Evolutionary conservation across 1,284 basidiomycete species (phyloP), one percentile per base, ranked within the genome.

Genomic region (Lignosus rhinocerotis): DNA sequence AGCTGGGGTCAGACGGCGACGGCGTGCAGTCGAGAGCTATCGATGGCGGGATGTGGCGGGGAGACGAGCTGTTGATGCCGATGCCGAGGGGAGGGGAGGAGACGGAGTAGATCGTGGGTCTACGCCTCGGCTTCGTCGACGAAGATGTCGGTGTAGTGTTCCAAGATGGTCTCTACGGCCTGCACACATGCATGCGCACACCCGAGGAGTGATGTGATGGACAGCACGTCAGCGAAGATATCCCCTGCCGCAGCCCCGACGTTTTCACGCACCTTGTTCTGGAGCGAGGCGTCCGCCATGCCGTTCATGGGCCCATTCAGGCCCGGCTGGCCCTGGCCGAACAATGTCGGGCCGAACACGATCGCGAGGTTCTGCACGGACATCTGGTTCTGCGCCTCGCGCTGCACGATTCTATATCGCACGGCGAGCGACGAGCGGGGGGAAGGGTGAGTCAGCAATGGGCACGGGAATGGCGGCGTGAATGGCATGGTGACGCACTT

Each of bases 261-360:
- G 46, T 38, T 43, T 46, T 43, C 36, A 69, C 79, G 60, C 61
- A 84, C 84, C 75, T 84, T 86, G 74, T 87, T 87, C 76, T 86
- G 88, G 72, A 75, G 82, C 64, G 77, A 79, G 72, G 85, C 82
- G 66, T 88, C 85, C 48, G 81, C 80, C 66, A 87, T 75, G 72
- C 78, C 70, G 73, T 73, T 67, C 56, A 67, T 62, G 60, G 73
- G 64, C 60, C 73, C 70, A 51, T 70, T 71, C 58, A 58, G 59
- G 43, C 63, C 67, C 43, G 64, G 66, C 19, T 71, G 67, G 46
- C 76, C 70, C 65, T 81, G 82, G 17, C 93, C 88, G 67, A 97
- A 90, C 38, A 99, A 76, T 6, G 96, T 98, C 9, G 96, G 96
- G 1, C 97, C 96, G 75, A 99, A 99, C 9, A 99, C 94, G 66